Percentiles rank a stretch among this genome's conserved stretches.
Conservation (phyloP, 1,139 yeast genomes). For the Zhuliangozyma blackwelliae region DNA sequence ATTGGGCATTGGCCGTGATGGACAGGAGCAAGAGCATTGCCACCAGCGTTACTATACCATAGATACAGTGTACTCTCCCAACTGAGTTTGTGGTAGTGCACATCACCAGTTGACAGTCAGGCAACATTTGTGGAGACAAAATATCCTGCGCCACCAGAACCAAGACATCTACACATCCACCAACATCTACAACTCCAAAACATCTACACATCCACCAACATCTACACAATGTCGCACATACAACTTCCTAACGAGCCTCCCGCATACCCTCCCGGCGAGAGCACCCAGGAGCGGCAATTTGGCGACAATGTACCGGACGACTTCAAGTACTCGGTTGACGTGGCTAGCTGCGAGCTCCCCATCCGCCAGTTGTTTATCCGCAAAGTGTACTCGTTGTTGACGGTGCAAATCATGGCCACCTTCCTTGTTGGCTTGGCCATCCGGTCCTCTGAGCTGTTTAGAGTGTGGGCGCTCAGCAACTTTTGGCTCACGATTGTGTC, state of each 20-base stretch:
- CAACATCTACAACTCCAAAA: too few species aligned
- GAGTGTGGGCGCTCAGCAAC: slow-evolving; percentile 57
- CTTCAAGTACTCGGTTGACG: slow-evolving; percentile 77
- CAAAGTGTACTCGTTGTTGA: slow-evolving; percentile 71
- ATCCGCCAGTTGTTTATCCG: slow-evolving; percentile 73
- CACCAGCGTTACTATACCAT: too few species aligned
- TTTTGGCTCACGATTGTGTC: slow-evolving; percentile 60
- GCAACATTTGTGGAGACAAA: too few species aligned
- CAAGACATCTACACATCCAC: too few species aligned
- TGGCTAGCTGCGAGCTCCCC: slow-evolving; percentile 72
- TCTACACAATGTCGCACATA: neutral
- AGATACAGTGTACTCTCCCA: too few species aligned
- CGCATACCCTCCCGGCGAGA: slow-evolving; percentile 13
- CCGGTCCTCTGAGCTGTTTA: slow-evolving; percentile 42
- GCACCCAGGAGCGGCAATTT: slow-evolving; percentile 16
- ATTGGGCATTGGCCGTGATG: too few species aligned
- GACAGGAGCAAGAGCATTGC: too few species aligned
- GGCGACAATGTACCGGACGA: slow-evolving; percentile 64
- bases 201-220: too few species aligned
- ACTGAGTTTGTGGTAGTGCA: too few species aligned
- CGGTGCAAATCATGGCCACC: slow-evolving; percentile 61
- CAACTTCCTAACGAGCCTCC: slow-evolving; percentile 19
- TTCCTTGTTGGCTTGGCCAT: slow-evolving; percentile 57
- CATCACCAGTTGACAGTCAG: too few species aligned
- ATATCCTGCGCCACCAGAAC: too few species aligned